phyloP scores from a whole-genome alignment of 192 early-diverging fungal species.

The Mortierella hygrophila region DNA sequence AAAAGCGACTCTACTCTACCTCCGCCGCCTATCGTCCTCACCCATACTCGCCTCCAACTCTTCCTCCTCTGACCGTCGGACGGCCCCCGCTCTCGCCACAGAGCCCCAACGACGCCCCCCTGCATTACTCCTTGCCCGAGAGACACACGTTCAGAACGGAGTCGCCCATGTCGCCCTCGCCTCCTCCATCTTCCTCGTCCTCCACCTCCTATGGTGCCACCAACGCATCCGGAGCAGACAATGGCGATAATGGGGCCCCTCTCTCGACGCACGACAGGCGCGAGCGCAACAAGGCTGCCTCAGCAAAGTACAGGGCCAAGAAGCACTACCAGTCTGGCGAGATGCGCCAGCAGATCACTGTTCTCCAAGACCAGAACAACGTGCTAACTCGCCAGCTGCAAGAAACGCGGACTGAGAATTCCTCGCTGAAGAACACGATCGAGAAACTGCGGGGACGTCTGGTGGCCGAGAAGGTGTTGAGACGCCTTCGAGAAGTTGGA shows the following conservation, averaged over 20 bases:
- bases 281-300: constrained; percentile 71
- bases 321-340: constrained; percentile 70
- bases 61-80: constrained; percentile 29
- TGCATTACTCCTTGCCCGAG: not conserved
- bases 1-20: constrained; percentile 22
- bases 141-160: constrained; percentile 15
- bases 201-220: constrained; percentile 16
- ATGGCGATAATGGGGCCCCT: constrained; percentile 10
- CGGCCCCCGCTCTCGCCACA: constrained; percentile 38
- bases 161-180: constrained; percentile 12
- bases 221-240: not conserved
- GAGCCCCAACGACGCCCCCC: constrained; percentile 22
- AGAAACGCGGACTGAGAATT: constrained; percentile 63
- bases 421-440: constrained; percentile 56
- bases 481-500: constrained; percentile 58
- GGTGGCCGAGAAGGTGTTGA: constrained; percentile 68
- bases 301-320: constrained; percentile 72
- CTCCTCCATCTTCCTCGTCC: constrained; percentile 18
- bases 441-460: constrained; percentile 67
- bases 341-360: constrained; percentile 63
- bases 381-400: constrained; percentile 61
- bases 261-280: constrained; percentile 64
- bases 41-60: constrained; percentile 39
- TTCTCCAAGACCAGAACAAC: constrained; percentile 57
- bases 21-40: constrained; percentile 28